Percentiles rank a stretch among this genome's conserved stretches.
These are phyloP conservation scores for Auricularia heimuer DNA, from an alignment of 768 basidiomycete genomes.

Conservation along the genomic window DNA sequence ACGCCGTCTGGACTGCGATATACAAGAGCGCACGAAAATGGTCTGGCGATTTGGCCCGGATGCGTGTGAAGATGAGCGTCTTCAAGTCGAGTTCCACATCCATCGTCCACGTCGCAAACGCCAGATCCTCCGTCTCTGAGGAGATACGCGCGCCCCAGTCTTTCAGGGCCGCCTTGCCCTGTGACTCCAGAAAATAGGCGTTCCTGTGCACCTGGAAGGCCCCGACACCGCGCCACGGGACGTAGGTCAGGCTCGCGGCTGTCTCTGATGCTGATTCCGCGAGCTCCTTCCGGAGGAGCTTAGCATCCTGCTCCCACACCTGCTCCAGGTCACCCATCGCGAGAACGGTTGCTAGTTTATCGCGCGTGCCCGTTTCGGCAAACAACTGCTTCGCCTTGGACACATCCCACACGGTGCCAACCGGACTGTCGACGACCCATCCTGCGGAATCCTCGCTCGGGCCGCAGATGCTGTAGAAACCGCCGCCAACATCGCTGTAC, in stretches of 20 bases:
- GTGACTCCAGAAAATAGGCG: conserved; percentile 6
- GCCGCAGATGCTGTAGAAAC: conserved; percentile 37
- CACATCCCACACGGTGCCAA: conserved; percentile 34
- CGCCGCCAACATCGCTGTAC: conserved; percentile 42
- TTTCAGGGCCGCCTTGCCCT: neutral
- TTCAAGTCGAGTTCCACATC: neutral
- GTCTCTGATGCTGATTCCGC: conserved; percentile 6
- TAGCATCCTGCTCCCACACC: conserved; percentile 33
- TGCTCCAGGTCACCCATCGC: conserved; percentile 25
- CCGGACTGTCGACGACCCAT: conserved; percentile 32
- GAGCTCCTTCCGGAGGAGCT: conserved; percentile 22
- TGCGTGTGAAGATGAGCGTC: no score
- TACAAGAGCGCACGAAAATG: no score
- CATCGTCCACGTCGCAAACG: no score
- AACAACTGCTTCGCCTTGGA: neutral
- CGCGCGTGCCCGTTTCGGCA: neutral
- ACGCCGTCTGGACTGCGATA: no score
- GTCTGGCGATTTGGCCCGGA: no score
- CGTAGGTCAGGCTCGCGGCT: conserved; percentile 27
- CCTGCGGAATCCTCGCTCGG: conserved; percentile 26
- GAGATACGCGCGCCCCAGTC: no score
- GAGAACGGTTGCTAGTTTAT: conserved; percentile 20
- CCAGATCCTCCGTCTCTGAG: no score
- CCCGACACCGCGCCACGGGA: conserved; percentile 40
- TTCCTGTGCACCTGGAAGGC: conserved; percentile 22